phyloP scores from a whole-genome alignment of 495 filamentous ascomycete genomes.

The Tuber umbilicatum region DNA sequence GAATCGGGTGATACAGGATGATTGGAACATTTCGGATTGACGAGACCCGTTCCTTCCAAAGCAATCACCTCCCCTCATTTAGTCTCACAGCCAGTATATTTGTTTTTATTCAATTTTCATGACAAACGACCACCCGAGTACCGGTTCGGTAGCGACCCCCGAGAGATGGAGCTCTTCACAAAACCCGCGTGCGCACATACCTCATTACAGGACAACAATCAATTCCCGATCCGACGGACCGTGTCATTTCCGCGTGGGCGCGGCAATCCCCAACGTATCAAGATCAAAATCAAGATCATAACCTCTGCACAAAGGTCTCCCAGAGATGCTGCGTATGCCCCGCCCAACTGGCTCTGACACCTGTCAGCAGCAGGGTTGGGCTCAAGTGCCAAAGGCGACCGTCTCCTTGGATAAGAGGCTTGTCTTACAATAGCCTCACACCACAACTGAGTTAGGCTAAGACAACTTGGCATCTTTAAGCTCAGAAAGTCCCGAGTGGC shows the following conservation, averaged over 20 bases:
- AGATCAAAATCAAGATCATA: not conserved
- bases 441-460: not conserved
- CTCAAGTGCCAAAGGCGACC: not conserved
- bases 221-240: not conserved
- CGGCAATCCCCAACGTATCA: not conserved
- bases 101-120: not conserved
- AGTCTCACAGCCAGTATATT: not conserved
- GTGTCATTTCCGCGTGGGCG: not conserved
- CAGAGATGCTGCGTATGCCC: not conserved
- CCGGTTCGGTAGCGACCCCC: not conserved
- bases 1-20: not conserved
- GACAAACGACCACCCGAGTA: not conserved
- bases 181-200: not conserved
- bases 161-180: not conserved
- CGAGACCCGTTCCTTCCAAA: not conserved
- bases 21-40: not conserved
- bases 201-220: not conserved
- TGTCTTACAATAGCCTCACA: not conserved
- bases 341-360: not conserved
- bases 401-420: not conserved
- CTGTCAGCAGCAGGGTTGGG: not conserved
- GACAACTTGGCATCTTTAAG: slow-evolving; percentile 1
- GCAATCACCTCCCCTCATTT: not conserved
- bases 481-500: not conserved
- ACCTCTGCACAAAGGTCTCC: not conserved